A percentile compares a stretch with the other conserved stretches of the same genome.
These are phyloP conservation scores for Aplosporella prunicola DNA, from an alignment of 2,329 filamentous ascomycete species.

Conservation along the genomic window DNA sequence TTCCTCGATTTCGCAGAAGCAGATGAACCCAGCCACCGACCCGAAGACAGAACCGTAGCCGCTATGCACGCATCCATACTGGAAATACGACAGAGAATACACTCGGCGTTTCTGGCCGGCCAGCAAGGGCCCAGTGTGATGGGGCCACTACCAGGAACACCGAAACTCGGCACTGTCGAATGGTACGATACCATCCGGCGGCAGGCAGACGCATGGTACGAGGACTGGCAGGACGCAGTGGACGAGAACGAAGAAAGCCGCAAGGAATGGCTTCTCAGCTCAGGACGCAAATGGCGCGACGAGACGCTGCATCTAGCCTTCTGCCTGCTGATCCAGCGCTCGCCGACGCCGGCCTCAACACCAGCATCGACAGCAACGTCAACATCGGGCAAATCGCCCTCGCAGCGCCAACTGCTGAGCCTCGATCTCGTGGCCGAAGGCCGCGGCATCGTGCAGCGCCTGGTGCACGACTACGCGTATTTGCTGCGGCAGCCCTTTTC, in stretches of 20 bases:
- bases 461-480: background rate
- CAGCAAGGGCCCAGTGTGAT: conserved; percentile 3
- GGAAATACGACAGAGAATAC: conserved; percentile 2
- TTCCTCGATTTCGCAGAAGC: conserved; percentile 9
- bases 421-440: conserved; percentile 5
- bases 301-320: conserved; percentile 9
- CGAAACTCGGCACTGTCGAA: conserved; percentile 2
- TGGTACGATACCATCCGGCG: conserved; percentile 6
- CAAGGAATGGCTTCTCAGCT: conserved; percentile 2
- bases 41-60: conserved; percentile 1
- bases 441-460: conserved; percentile 2
- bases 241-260: background rate
- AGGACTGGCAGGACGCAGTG: conserved; percentile 1
- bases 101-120: conserved; percentile 2
- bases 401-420: background rate
- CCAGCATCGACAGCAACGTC: background rate
- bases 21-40: conserved; percentile 2
- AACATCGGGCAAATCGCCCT: background rate
- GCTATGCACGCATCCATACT: conserved; percentile 1
- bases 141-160: background rate
- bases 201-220: conserved; percentile 2
- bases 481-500: conserved; percentile 8
- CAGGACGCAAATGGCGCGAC: conserved; percentile 8
- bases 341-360: background rate
- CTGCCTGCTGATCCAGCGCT: conserved; percentile 1